Evolutionary conservation across 2,329 filamentous ascomycete species (phyloP), one percentile per base, ranked within the genome.

Genomic region (Colletotrichum sp.): DNA sequence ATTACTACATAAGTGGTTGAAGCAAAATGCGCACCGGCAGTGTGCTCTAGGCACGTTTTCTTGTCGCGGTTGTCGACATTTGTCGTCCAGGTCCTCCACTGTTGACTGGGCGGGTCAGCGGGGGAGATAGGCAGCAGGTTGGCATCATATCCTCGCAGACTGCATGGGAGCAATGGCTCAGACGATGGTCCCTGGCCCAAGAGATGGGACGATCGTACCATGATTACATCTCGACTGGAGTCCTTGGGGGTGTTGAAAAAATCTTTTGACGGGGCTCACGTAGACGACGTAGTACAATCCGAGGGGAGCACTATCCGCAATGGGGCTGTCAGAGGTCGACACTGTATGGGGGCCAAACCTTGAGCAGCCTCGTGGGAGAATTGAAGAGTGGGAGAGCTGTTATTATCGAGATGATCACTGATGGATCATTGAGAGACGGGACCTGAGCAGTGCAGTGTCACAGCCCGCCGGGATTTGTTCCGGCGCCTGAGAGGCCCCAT

Each of bases 141-240:
- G 43, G 43, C 43, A 52, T 52, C 43, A 24, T 52, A 52, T 58
- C 55, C 21, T 28, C 55, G 26, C 7, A 4, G 21, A 5, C 3
- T 62, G 28, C 58, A 14, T 30, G 58, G 58, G 30, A 62, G 43
- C 26, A 56, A 36, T 61, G 48, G 28, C 43, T 52, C 43, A 52
- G 36, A 43, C 56, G 32, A 56, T 16, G 32, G 67, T 30, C 56
- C 65, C 43, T 59, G 65, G 48, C n/a, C 26, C 13, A 21, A 24
- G 32, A 69, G 30, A 69, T 73, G 71, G 71, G 71, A 64, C 65
- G 65, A 69, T 69, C 71, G 38, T 63, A 73, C 65, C 65, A 69
- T 69, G 65, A 64, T 63, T 69, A 69, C 65, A 69, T 30, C n/a
- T 69, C 38, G 32, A 68, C 65, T 68, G 65, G 65, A 59, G 65